A percentile compares a stretch with the other conserved stretches of the same genome.
phyloP scores from a whole-genome alignment of 2,329 filamentous ascomycete species.

The Seiridium cupressi region DNA sequence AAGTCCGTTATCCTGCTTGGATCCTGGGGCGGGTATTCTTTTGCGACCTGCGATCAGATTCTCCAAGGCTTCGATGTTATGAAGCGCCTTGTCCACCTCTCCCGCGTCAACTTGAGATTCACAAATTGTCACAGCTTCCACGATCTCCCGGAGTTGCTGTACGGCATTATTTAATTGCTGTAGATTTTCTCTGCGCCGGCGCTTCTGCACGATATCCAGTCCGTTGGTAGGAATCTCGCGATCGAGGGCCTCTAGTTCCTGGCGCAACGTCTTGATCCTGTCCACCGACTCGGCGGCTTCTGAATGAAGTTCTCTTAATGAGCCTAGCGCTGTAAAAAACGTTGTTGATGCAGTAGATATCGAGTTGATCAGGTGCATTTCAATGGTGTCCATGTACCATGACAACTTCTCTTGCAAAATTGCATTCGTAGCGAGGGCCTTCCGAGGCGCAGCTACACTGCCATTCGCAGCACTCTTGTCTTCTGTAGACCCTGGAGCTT shows the following conservation, averaged over 20 bases:
- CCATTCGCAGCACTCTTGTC: slow-evolving; percentile 58
- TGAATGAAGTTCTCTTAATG: slow-evolving; percentile 83
- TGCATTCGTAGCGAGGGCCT: slow-evolving; percentile 90
- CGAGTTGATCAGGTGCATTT: slow-evolving; percentile 93
- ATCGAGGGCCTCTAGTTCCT: slow-evolving; percentile 78
- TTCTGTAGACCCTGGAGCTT: slow-evolving; percentile 51
- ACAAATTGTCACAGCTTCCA: slow-evolving; percentile 71
- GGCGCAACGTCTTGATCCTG: slow-evolving; percentile 76
- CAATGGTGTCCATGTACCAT: slow-evolving; percentile 99
- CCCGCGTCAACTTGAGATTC: slow-evolving; percentile 80
- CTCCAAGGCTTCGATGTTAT: slow-evolving; percentile 75
- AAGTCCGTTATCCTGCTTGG: slow-evolving; percentile 26
- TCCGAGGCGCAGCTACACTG: slow-evolving; percentile 63
- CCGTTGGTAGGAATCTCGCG: slow-evolving; percentile 84
- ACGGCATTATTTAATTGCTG: slow-evolving; percentile 80
- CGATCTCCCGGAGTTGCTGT: slow-evolving; percentile 75
- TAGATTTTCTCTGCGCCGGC: slow-evolving; percentile 79
- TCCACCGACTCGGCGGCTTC: slow-evolving; percentile 90
- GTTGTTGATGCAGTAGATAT: slow-evolving; percentile 95
- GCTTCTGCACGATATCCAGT: slow-evolving; percentile 80
- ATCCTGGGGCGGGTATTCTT: slow-evolving; percentile 8
- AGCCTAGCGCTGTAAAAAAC: slow-evolving; percentile 92
- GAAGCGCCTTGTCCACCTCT: slow-evolving; percentile 78
- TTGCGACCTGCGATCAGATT: slow-evolving; percentile 68
- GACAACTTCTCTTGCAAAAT: slow-evolving; percentile 97